Evolutionary conservation across 345 rosid genomes (phyloP).

Genomic region (Eucalyptus paniculata): DNA sequence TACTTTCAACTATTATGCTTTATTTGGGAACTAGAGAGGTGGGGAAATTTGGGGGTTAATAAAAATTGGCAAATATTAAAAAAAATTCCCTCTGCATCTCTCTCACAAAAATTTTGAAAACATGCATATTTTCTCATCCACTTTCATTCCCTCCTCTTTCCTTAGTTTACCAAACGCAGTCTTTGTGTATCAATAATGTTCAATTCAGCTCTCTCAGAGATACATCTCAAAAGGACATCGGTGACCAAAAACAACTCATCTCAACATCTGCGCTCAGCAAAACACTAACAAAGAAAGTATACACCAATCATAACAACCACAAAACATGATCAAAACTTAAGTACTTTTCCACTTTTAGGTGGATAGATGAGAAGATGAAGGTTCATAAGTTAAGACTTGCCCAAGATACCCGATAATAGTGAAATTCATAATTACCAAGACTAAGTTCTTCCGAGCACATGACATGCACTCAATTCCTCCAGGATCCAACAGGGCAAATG

Average conservation of each 20-base stretch:
- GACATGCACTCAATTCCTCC: constrained; percentile 85
- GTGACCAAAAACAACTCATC: background rate
- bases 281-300: background rate
- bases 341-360: background rate
- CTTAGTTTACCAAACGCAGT: background rate
- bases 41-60: background rate
- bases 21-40: background rate
- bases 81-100: background rate
- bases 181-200: background rate
- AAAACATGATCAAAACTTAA: background rate
- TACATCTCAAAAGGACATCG: background rate
- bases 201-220: background rate
- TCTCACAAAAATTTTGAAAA: background rate
- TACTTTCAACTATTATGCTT: background rate
- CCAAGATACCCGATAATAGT: background rate
- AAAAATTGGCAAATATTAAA: background rate
- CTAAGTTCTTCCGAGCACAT: constrained; percentile 55
- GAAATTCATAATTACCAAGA: constrained; percentile 27
- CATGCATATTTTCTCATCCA: background rate
- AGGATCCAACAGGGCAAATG: constrained; percentile 63
- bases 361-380: background rate
- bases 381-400: background rate
- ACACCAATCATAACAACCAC: background rate
- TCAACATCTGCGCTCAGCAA: background rate
- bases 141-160: background rate